phyloP scores from a whole-genome alignment of 768 basidiomycete species.

The Fistulinella prunicolor region DNA sequence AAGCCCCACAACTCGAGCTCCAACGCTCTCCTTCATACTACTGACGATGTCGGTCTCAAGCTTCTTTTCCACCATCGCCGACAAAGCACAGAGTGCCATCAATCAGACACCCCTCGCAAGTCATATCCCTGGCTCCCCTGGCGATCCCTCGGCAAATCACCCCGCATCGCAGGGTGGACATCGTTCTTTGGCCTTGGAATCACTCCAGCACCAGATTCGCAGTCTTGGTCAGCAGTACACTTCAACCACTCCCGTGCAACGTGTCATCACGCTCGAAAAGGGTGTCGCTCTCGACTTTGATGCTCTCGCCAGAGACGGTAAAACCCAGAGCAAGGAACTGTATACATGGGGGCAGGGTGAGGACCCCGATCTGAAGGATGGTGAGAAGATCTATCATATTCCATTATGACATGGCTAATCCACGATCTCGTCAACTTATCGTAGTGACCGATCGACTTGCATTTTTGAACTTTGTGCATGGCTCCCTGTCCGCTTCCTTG shows the following conservation, averaged over 20 bases:
- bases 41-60: constrained; percentile 49
- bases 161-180: constrained; percentile 37
- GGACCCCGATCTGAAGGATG: constrained; percentile 71
- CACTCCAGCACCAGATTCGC: constrained; percentile 70
- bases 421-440: background rate
- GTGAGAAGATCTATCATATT: constrained; percentile 34
- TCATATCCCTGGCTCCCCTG: constrained; percentile 47
- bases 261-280: constrained; percentile 76
- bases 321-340: constrained; percentile 78
- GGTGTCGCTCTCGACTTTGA: constrained; percentile 76
- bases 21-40: too few species aligned
- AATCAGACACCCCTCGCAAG: constrained; percentile 57
- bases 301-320: constrained; percentile 58
- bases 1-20: constrained; percentile 21
- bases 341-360: constrained; percentile 83
- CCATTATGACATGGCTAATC: background rate
- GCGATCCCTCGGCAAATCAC: constrained; percentile 42
- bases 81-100: constrained; percentile 74
- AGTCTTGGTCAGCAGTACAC: constrained; percentile 75
- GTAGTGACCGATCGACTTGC: constrained; percentile 78
- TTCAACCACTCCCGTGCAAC: constrained; percentile 64
- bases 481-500: constrained; percentile 60
- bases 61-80: constrained; percentile 65
- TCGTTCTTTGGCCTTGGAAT: constrained; percentile 57
- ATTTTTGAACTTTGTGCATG: constrained; percentile 76